Base-by-base conservation (phyloP, 345 rosid genomes). In the Hibiscus mutabilis region DNA sequence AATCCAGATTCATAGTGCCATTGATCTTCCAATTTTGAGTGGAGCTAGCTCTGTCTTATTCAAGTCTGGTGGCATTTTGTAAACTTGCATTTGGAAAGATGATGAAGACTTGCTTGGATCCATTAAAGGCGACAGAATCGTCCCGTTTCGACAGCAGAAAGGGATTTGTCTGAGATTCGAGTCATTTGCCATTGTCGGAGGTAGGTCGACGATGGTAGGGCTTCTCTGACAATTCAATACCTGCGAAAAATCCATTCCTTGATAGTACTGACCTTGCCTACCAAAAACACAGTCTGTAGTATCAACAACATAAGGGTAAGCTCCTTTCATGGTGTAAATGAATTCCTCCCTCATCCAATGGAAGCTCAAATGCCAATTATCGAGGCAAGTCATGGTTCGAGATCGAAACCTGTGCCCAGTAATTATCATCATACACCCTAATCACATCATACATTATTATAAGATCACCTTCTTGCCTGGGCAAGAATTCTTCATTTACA, bases 341-440 rank as follows among this genome's bases (percentile, higher is more conserved):
- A 95, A 95, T 77, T 95, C 99, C 13, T 86, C 90, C 2, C 68
- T 74, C 97, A 83, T 90, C 99, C 99, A 95, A 71, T 92, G 93
- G 85, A 91, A 95, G 79, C 97, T 95, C 69, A 95, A 77, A 63
- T 89, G 83, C 99, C 99, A 95, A 79, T 92, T 85, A 77, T 90
- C 99, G 2, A 95, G 86, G 49, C 97, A 89, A 84, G 79, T 83
- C 90, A 73, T 90, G 93, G 79, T 90, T 92, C 52, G 81, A 84
- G 66, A 95, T 87, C 0, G 92, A 63, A 72, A 95, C 93, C 73
- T 87, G 90, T 1, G 93, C 91, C 93, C 84, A 85, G 80, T 95
- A 95, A 71, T 71, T 81, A 0, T 88, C 76, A 40, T 79, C 80
- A 71, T 86, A 89, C 46, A 97, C 84, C 62, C 82, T 85, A 63